A percentile compares a stretch with the other conserved stretches of the same genome.
Evolutionary conservation across 331 rosid species (phyloP).

Genomic region (Rhamnella rubrinervis): DNA sequence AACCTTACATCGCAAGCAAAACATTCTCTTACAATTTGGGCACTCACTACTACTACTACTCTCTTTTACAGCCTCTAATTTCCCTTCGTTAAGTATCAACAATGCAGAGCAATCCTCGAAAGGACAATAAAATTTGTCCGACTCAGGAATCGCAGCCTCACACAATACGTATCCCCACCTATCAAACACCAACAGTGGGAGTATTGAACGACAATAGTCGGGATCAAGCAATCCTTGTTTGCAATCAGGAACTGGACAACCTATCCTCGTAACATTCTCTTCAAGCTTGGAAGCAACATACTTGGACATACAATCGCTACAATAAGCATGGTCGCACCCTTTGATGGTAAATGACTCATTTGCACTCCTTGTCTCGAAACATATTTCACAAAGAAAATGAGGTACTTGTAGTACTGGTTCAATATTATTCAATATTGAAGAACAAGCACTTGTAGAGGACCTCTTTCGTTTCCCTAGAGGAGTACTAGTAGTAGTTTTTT

Average conservation of each 20-base stretch:
- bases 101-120: conserved; percentile 54
- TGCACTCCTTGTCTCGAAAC: conserved; percentile 37
- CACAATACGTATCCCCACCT: conserved; percentile 63
- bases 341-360: conserved; percentile 31
- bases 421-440: not conserved
- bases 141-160: conserved; percentile 40
- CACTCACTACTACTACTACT: conserved; percentile 31
- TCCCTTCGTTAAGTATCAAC: conserved; percentile 48
- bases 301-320: conserved; percentile 37
- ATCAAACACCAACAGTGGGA: conserved; percentile 30
- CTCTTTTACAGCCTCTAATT: not conserved
- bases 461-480: conserved; percentile 15
- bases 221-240: conserved; percentile 44
- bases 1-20: conserved; percentile 55
- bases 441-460: not conserved
- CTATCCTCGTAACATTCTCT: conserved; percentile 43
- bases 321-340: conserved; percentile 53
- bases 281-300: conserved; percentile 55
- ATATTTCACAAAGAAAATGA: conserved; percentile 53
- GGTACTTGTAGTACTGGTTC: not conserved
- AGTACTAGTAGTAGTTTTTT: conserved; percentile 20
- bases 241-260: conserved; percentile 59
- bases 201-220: conserved; percentile 44
- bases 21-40: conserved; percentile 50
- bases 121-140: conserved; percentile 64